Conservation (phyloP, 208 protist genomes). For the Crithidia mellificae region DNA sequence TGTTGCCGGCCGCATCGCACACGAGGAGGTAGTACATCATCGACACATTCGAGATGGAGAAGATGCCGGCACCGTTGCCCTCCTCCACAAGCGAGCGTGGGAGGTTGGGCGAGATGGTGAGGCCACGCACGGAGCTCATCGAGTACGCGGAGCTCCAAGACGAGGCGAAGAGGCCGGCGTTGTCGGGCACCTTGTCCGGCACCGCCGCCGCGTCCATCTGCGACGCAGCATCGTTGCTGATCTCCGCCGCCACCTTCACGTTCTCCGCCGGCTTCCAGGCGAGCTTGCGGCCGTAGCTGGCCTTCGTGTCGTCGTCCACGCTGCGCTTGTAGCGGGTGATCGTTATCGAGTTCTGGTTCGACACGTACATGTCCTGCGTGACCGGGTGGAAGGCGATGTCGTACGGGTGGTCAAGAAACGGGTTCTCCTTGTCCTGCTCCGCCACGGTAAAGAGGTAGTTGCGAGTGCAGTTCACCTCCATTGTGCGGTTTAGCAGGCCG, state of each 20-base stretch:
- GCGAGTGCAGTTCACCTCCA: slow-evolving; percentile 69
- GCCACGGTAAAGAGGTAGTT: slow-evolving; percentile 84
- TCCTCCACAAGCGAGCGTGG: slow-evolving; percentile 72
- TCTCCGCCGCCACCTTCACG: slow-evolving; percentile 38
- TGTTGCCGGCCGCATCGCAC: slow-evolving; percentile 72
- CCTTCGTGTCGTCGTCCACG: slow-evolving; percentile 9
- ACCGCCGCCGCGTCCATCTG: slow-evolving; percentile 7
- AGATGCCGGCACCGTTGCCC: slow-evolving; percentile 50
- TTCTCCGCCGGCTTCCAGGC: slow-evolving; percentile 54
- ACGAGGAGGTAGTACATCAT: slow-evolving; percentile 79
- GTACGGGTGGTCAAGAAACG: slow-evolving; percentile 89
- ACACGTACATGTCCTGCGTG: slow-evolving; percentile 73
- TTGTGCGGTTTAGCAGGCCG: slow-evolving; percentile 79
- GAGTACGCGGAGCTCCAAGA: slow-evolving; percentile 70
- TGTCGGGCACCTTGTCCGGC: slow-evolving; percentile 34
- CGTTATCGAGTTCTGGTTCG: slow-evolving; percentile 88
- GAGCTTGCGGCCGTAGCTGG: slow-evolving; percentile 13
- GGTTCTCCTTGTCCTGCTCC: slow-evolving; percentile 54
- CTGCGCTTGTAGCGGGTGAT: slow-evolving; percentile 67
- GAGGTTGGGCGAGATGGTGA: slow-evolving; percentile 77
- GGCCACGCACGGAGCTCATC: slow-evolving; percentile 77
- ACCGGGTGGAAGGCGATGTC: slow-evolving; percentile 78
- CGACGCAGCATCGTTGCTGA: slow-evolving; percentile 5
- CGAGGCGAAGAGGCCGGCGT: slow-evolving; percentile 77
- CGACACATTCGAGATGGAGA: slow-evolving; percentile 41